Base-by-base conservation (phyloP, 768 basidiomycete species). In the Filobasidium floriforme region DNA sequence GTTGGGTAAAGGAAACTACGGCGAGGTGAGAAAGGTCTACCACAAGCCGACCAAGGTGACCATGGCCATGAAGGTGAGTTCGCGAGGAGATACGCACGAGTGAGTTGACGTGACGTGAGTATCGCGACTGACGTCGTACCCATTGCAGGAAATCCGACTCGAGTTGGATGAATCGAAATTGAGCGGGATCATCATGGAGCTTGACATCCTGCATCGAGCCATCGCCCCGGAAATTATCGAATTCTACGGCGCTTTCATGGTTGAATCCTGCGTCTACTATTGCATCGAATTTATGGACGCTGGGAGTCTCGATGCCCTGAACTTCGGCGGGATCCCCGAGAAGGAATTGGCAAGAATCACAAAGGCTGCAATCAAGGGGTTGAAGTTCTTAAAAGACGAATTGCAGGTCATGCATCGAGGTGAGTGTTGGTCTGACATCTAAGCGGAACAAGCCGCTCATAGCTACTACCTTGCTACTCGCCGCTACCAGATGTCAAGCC, bases 201-300 rank as follows among this genome's bases (percentile, higher is more conserved):
- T 99, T 62, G 94, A 99, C 76, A 89, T 99, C 70, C 85, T 99
- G 7, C 96, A 99, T 79, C 89, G 92, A 29, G 93, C 93, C 2
- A 84, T 88, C 52, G 87, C 89, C 10, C 89, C 89, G 1, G 87
- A 90, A 74, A 98, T 98, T 70, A 90, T 99, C 73, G 96, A 98
- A 68, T 99, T 99, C 73, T 98, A 94, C 76, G 96, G 96, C 52
- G 96, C 96, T 4, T 99, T 99, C 82, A 97, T 96, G 80, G 92
- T 96, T 79, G 96, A 99, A 76, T 90, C 90, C n/a, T 99, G 94
- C 78, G 96, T 99, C 26, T 97, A 99, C 80, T 97, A 96, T 78
- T 98, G 93, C 80, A 98, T 98, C 93, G 96, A 99, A 82, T 90
- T 88, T 80, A 99, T 99, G 96, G 94, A 99, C 76, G 93, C 92